phyloP scores from a whole-genome alignment of 139 green algal species.

The Eudorina sp. region DNA sequence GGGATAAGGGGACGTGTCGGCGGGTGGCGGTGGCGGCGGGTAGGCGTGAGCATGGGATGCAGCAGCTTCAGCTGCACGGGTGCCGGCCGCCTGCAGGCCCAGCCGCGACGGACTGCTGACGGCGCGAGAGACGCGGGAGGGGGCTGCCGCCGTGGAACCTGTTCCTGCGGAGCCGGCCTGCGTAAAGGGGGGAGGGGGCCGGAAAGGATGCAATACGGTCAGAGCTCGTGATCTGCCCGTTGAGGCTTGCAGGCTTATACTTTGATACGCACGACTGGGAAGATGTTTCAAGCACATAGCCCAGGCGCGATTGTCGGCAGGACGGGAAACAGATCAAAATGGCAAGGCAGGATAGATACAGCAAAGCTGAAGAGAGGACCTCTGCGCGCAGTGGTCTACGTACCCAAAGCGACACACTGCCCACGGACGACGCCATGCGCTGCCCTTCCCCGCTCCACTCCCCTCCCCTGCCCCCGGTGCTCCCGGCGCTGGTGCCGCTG shows the following conservation, averaged over 20 bases:
- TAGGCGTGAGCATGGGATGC: too few relatives aligned
- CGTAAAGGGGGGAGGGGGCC: not conserved
- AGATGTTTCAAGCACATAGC: too few relatives aligned
- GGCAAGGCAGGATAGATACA: too few relatives aligned
- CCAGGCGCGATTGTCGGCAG: too few relatives aligned
- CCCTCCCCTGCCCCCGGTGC: not conserved
- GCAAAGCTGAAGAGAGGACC: too few relatives aligned
- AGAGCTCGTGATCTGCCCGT: too few relatives aligned
- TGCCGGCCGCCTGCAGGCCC: not conserved
- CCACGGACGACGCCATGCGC: not conserved
- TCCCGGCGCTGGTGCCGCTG: not conserved
- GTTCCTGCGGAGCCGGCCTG: not conserved
- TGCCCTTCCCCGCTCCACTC: not conserved
- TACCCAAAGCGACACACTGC: conserved; percentile 9
- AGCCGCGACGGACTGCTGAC: not conserved
- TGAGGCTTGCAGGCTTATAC: too few relatives aligned
- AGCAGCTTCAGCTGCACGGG: too few relatives aligned
- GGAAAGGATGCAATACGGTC: too few relatives aligned
- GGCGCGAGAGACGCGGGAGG: not conserved
- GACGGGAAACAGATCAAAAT: too few relatives aligned
- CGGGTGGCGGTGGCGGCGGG: too few relatives aligned
- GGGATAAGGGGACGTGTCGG: not conserved
- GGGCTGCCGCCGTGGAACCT: not conserved
- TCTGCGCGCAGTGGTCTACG: not conserved
- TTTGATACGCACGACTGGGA: too few relatives aligned